These are phyloP conservation scores for Bacterosira constricta DNA, from an alignment of 108 stramenopile genomes.

Conservation along the genomic window DNA sequence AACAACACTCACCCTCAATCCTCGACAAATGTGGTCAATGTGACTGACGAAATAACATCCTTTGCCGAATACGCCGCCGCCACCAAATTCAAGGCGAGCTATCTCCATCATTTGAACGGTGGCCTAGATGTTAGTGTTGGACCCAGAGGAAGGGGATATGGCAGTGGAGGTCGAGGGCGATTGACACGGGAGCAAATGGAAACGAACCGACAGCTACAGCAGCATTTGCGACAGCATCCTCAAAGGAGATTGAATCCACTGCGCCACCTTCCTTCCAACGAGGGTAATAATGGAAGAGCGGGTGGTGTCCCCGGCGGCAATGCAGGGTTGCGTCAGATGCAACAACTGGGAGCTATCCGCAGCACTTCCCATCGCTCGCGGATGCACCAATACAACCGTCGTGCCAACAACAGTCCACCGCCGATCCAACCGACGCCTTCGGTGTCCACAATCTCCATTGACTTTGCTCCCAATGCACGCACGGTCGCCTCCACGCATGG, in stretches of 20 bases:
- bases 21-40: not conserved
- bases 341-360: not conserved
- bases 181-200: constrained; percentile 37
- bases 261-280: not conserved
- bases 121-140: not conserved
- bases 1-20: not conserved
- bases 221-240: constrained; percentile 23
- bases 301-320: not conserved
- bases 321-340: not conserved
- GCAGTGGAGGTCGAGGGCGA: not conserved
- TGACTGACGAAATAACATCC: constrained; percentile 49
- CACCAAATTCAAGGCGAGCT: constrained; percentile 68
- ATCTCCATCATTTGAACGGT: constrained; percentile 66
- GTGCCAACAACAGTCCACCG: not conserved
- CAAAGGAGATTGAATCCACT: constrained; percentile 2
- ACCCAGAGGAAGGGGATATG: not conserved
- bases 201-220: constrained; percentile 31
- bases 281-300: no score
- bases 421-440: constrained; percentile 9
- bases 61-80: constrained; percentile 68
- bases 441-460: constrained; percentile 80
- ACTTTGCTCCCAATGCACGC: constrained; percentile 73
- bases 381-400: not conserved
- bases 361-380: not conserved
- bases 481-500: constrained; percentile 98